phyloP scores from a whole-genome alignment of 345 rosid genomes.

The Rubroshorea leprosula region DNA sequence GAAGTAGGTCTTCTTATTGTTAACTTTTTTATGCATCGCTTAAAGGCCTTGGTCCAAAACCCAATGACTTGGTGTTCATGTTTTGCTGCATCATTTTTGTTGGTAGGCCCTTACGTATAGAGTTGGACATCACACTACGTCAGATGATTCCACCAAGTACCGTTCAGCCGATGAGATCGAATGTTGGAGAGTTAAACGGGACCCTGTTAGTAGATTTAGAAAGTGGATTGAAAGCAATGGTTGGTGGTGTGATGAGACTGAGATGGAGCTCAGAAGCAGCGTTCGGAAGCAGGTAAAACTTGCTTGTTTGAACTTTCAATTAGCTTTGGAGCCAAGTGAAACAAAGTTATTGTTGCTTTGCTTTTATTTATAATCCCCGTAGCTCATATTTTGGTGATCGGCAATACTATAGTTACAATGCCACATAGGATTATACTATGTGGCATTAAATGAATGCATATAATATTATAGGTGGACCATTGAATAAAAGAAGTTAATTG shows the following conservation, averaged over 20 bases:
- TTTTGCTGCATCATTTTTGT: too few relatives aligned
- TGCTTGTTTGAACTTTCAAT: too few relatives aligned
- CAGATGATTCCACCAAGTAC: constrained; percentile 84
- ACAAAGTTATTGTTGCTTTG: too few relatives aligned
- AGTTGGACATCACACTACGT: constrained; percentile 81
- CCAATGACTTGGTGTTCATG: constrained; percentile 82
- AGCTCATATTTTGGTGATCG: too few relatives aligned
- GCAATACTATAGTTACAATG: too few relatives aligned
- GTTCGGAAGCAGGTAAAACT: constrained; percentile 54
- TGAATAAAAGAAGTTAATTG: neutral
- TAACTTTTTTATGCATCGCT: constrained; percentile 6
- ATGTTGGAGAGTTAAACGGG: constrained; percentile 60
- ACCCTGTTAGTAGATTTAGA: constrained; percentile 57
- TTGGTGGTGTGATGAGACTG: constrained; percentile 69
- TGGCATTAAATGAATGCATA: too few relatives aligned
- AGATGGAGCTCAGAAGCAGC: constrained; percentile 43
- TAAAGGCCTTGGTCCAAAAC: constrained; percentile 62
- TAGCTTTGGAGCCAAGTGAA: too few relatives aligned
- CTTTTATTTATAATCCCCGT: too few relatives aligned
- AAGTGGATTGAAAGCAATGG: constrained; percentile 64
- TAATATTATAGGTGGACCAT: too few relatives aligned
- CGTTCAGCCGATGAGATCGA: constrained; percentile 52
- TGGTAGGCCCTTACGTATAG: constrained; percentile 62
- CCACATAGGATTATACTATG: too few relatives aligned
- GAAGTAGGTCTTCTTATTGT: constrained; percentile 53